Evolutionary conservation across 805 yeast species (phyloP), one percentile per base, ranked within the genome.

Genomic region (Schizosaccharomyces octosporus): DNA sequence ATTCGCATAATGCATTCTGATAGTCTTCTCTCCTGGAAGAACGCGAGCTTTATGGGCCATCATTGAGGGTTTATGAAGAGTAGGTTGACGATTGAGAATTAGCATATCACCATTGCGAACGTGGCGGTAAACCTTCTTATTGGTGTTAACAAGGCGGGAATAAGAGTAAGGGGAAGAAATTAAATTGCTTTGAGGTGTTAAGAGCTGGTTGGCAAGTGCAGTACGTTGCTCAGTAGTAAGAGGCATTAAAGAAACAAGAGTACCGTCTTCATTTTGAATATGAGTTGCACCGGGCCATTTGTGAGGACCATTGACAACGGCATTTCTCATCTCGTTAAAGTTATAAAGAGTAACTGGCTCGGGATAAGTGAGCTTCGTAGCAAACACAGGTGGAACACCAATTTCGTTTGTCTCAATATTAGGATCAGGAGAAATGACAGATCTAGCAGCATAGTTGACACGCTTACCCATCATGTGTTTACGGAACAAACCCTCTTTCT

Each of bases 381-480:
- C 99, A 69, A 93, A 93, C 17, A 94, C 98, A 0, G 98, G 98
- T 41, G 99, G 99, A 62, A 93, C 90, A 75, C 98, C 99, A 70
- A 93, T 90, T 74, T 93, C 96, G 71, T 89, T 87, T 15, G 98
- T 94, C 75, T 93, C 98, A 67, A 93, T 79, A 76, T 85, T 93
- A 62, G 99, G 99, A 75, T 93, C 99, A 5, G 97, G 97, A 5
- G 98, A 89, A 77, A 93, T 93, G 69, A 93, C 99, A 1, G 98
- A 89, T 77, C 98, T 87, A 9, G 98, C 98, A 48, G 97, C 90
- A 70, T 88, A 93, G 73, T 93, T 97, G 63, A 93, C 99, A 79
- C 98, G 93, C 79, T 93, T 93, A 71, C 99, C 99, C 99, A 93
- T 93, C 98, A 93, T 93, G 70, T 93, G 95, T 72, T 90, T 93